phyloP scores from a whole-genome alignment of 139 green algal genomes.

The Desmodesmus armatus region DNA sequence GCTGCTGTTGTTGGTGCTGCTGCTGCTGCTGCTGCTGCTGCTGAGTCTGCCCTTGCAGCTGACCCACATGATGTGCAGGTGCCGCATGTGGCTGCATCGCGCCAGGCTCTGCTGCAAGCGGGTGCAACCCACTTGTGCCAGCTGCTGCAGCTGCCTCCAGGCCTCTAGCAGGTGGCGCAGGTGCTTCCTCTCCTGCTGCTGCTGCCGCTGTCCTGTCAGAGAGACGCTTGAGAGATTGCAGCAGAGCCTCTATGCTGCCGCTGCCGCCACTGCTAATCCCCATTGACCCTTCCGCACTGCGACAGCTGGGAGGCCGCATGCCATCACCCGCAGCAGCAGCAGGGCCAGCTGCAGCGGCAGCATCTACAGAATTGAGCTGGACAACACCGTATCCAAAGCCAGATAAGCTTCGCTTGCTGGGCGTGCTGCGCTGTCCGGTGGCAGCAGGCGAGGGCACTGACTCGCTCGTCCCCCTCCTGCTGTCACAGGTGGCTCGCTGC shows the following conservation, averaged over 20 bases:
- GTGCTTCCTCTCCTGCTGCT: background rate
- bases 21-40: slow-evolving; percentile 17
- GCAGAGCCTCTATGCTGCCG: no score
- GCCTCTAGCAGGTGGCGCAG: background rate
- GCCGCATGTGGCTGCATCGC: background rate
- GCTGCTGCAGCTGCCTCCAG: background rate
- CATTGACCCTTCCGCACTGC: no score
- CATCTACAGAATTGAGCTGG: no score
- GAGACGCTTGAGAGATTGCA: no score
- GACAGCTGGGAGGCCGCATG: no score
- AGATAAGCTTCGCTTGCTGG: no score
- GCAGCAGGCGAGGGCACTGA: no score
- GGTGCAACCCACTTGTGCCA: background rate
- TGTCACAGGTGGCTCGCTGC: background rate
- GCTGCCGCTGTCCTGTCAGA: background rate
- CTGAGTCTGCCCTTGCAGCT: background rate
- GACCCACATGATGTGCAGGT: background rate
- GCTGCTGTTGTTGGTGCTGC: slow-evolving; percentile 12
- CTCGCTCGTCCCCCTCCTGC: background rate
- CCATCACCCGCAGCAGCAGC: no score
- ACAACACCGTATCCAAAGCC: no score
- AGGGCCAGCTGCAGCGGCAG: background rate
- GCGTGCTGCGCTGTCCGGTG: no score
- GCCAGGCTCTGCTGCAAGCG: no score
- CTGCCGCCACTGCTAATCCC: no score